phyloP scores from a whole-genome alignment of 1,139 yeast species.

The Yamadazyma aaseri region DNA sequence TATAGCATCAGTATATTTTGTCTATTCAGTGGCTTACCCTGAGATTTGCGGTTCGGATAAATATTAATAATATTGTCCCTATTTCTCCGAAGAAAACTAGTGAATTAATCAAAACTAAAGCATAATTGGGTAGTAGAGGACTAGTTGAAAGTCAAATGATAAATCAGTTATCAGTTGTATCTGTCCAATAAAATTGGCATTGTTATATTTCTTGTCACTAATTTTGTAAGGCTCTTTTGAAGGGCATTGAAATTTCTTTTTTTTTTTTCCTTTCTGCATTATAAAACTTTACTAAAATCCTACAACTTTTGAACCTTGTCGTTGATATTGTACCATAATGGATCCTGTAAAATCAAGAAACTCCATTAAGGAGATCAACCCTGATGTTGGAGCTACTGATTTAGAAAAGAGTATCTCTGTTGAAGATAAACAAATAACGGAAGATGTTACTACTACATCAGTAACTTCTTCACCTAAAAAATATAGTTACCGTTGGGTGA shows the following conservation, averaged over 20 bases:
- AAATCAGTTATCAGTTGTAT: too few relatives aligned
- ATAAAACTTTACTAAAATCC: background rate
- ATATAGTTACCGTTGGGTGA: slow-evolving; percentile 14
- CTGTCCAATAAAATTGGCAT: slow-evolving; percentile 2
- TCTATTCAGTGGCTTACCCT: too few relatives aligned
- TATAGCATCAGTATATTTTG: too few relatives aligned
- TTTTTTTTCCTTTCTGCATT: slow-evolving; percentile 1
- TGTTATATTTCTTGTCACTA: slow-evolving; percentile 1
- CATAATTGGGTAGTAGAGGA: too few relatives aligned
- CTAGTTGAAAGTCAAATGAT: too few relatives aligned
- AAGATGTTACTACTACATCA: slow-evolving; percentile 6
- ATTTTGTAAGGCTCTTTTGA: slow-evolving; percentile 4
- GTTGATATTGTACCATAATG: slow-evolving; percentile 6
- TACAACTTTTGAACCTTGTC: background rate
- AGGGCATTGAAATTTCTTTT: slow-evolving; percentile 4
- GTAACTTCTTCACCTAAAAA: slow-evolving; percentile 9
- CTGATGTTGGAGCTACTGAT: slow-evolving; percentile 5
- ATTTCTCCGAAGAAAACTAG: too few relatives aligned
- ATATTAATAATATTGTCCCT: too few relatives aligned
- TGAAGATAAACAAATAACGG: slow-evolving; percentile 7
- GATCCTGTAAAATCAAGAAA: slow-evolving; percentile 15
- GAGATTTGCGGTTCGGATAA: too few relatives aligned
- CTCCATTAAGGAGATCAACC: slow-evolving; percentile 10
- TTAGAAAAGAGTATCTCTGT: slow-evolving; percentile 11
- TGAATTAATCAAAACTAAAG: too few relatives aligned